Conservation (phyloP, 1,139 yeast species). For the Sugiyamaella pinicola region DNA sequence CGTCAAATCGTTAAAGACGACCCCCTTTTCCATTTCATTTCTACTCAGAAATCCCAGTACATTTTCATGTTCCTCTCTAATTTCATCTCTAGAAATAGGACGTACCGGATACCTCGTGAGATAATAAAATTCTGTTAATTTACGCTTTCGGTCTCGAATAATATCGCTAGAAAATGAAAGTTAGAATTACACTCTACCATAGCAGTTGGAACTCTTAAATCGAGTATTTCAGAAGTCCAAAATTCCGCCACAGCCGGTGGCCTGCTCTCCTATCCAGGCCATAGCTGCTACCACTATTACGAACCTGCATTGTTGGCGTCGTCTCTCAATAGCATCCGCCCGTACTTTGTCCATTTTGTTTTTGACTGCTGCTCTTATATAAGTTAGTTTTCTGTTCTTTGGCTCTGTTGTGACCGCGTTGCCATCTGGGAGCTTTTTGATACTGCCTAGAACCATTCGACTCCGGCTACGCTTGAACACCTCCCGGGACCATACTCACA, state of each 20-base stretch:
- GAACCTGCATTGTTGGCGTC: slow-evolving; percentile 47
- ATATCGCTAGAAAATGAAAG: slow-evolving; percentile 11
- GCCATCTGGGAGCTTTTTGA: not conserved
- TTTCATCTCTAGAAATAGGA: slow-evolving; percentile 45
- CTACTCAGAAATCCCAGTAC: slow-evolving; percentile 49
- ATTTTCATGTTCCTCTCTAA: slow-evolving; percentile 45
- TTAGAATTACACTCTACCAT: not conserved
- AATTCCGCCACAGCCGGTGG: too few species aligned
- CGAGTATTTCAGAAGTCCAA: too few species aligned
- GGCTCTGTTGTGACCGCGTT: too few species aligned
- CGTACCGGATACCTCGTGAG: slow-evolving; percentile 51
- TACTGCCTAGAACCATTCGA: too few species aligned
- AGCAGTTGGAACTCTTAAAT: not conserved
- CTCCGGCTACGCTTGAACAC: too few species aligned
- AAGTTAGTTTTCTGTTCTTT: too few species aligned
- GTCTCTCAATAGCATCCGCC: slow-evolving; percentile 49
- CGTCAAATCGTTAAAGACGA: slow-evolving; percentile 39
- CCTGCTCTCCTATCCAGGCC: not conserved
- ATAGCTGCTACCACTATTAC: slow-evolving; percentile 18
- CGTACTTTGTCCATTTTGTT: slow-evolving; percentile 47
- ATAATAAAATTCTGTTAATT: slow-evolving; percentile 57
- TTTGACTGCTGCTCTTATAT: not conserved
- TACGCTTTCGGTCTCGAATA: slow-evolving; percentile 47
- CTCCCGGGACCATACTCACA: not conserved
- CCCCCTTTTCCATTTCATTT: slow-evolving; percentile 49